Percentiles rank a stretch among this genome's conserved stretches.
phyloP scores from a whole-genome alignment of 495 filamentous ascomycete genomes.

The Venustampulla echinocandica region DNA sequence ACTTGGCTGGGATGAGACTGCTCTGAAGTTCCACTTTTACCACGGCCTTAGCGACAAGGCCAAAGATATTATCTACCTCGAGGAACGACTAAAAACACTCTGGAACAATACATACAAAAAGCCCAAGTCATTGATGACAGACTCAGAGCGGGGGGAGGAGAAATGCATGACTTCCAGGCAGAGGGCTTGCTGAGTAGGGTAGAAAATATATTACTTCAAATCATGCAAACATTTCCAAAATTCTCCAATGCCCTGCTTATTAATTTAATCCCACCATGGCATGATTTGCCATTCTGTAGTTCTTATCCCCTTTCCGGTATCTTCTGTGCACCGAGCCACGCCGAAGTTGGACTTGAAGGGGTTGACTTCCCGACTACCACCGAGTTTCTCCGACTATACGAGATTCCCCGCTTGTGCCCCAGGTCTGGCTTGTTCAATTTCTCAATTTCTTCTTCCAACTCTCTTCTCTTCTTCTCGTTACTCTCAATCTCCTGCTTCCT shows the following conservation, averaged over 20 bases:
- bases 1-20: too few relatives aligned
- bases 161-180: too few relatives aligned
- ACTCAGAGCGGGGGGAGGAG: too few relatives aligned
- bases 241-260: neutral
- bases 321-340: slow-evolving; percentile 8
- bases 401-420: too few relatives aligned
- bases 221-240: neutral
- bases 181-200: too few relatives aligned
- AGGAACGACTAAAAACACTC: too few relatives aligned
- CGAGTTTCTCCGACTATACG: slow-evolving; percentile 4
- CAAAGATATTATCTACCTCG: too few relatives aligned
- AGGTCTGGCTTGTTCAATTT: slow-evolving; percentile 6
- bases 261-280: slow-evolving; percentile 1
- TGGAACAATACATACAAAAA: too few relatives aligned
- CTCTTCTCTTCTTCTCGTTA: slow-evolving; percentile 7
- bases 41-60: too few relatives aligned
- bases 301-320: slow-evolving; percentile 7
- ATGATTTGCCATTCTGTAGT: neutral
- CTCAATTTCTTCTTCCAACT: slow-evolving; percentile 5
- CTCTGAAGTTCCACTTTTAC: too few relatives aligned
- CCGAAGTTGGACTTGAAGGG: slow-evolving; percentile 6
- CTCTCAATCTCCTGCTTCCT: neutral
- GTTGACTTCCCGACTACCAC: slow-evolving; percentile 5
- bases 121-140: too few relatives aligned
- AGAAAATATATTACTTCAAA: too few relatives aligned